Evolutionary conservation across 208 protist genomes (phyloP).

Genomic region (Naegleria gruberi): DNA sequence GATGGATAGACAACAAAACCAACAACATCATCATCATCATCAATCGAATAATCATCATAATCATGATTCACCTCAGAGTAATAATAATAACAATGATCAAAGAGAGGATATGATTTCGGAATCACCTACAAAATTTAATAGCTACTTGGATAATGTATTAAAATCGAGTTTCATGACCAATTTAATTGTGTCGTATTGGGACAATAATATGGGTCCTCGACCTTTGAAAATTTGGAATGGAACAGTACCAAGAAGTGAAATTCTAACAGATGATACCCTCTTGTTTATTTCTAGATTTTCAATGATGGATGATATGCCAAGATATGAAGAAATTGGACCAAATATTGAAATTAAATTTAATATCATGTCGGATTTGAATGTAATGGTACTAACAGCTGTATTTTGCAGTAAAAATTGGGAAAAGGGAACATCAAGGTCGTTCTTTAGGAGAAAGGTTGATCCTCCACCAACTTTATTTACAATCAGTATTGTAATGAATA

Average conservation of each 20-base stretch:
- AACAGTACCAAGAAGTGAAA: background rate
- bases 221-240: background rate
- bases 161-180: background rate
- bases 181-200: slow-evolving; percentile 3
- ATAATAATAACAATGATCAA: background rate
- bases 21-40: background rate
- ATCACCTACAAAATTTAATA: background rate
- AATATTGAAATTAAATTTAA: slow-evolving; percentile 16
- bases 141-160: background rate
- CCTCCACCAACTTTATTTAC: background rate
- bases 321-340: background rate
- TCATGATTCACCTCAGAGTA: background rate
- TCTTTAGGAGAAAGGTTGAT: background rate
- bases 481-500: background rate
- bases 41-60: background rate
- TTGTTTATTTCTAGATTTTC: slow-evolving; percentile 12
- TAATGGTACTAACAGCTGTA: background rate
- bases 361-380: background rate
- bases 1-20: too few species aligned
- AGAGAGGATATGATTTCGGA: background rate
- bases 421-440: background rate
- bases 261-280: background rate
- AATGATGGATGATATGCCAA: background rate
- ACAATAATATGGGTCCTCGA: background rate
- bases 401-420: background rate